A percentile compares a stretch with the other conserved stretches of the same genome.
phyloP scores from a whole-genome alignment of 495 filamentous ascomycete species.

The Diplogelasinospora grovesii region DNA sequence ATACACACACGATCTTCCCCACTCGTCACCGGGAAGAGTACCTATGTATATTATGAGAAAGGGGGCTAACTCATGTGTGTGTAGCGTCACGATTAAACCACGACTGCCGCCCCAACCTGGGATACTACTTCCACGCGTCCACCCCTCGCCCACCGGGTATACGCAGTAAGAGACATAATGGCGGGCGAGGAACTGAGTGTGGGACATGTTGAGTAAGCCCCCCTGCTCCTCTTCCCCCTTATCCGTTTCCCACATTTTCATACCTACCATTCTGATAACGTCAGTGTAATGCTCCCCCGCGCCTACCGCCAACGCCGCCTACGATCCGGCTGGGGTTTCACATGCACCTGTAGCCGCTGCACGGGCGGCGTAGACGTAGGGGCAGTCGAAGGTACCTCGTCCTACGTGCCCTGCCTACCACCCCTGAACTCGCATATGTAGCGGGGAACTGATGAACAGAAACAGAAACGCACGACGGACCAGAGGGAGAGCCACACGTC shows the following conservation, averaged over 20 bases:
- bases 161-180: slow-evolving; percentile 23
- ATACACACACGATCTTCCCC: too few species aligned
- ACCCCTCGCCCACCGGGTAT: slow-evolving; percentile 24
- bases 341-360: slow-evolving; percentile 29
- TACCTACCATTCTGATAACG: not conserved
- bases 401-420: too few species aligned
- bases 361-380: too few species aligned
- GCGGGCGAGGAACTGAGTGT: slow-evolving; percentile 27
- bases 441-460: too few species aligned
- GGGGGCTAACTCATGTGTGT: too few species aligned
- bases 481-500: slow-evolving; percentile 17
- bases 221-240: not conserved
- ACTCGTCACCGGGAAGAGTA: too few species aligned
- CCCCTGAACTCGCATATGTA: too few species aligned
- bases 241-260: not conserved
- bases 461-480: too few species aligned
- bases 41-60: too few species aligned
- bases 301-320: slow-evolving; percentile 19
- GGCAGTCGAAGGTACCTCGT: too few species aligned
- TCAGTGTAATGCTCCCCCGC: slow-evolving; percentile 23
- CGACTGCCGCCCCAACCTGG: slow-evolving; percentile 29
- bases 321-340: slow-evolving; percentile 26
- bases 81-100: slow-evolving; percentile 33
- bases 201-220: slow-evolving; percentile 28
- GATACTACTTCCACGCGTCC: slow-evolving; percentile 30